Evolutionary conservation across 2,329 filamentous ascomycete species (phyloP).

Genomic region (Penicillium glabrum): DNA sequence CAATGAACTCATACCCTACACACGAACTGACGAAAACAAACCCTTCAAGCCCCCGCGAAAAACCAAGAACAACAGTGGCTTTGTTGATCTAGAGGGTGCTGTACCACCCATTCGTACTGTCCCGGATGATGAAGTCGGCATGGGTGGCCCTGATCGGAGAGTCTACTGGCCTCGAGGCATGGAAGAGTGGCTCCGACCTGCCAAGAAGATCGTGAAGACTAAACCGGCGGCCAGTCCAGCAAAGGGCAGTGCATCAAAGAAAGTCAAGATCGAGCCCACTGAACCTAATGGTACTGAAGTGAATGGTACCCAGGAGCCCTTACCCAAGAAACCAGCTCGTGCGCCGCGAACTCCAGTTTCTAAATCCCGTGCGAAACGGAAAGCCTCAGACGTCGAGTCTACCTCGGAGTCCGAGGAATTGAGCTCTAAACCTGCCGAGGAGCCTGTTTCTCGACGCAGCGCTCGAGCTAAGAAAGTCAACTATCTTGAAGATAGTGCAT

Average conservation of each 20-base stretch:
- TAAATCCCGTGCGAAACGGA: conserved; percentile 30
- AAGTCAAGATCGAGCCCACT: conserved; percentile 19
- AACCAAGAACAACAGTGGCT: conserved; percentile 45
- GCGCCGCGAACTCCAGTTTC: conserved; percentile 18
- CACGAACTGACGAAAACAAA: conserved; percentile 73
- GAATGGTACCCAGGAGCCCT: conserved; percentile 1
- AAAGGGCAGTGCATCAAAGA: conserved; percentile 18
- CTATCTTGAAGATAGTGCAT: conserved; percentile 35
- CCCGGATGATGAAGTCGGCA: conserved; percentile 69
- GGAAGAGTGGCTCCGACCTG: conserved; percentile 85
- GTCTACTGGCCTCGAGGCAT: conserved; percentile 91
- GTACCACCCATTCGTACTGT: conserved; percentile 50
- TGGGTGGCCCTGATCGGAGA: conserved; percentile 78
- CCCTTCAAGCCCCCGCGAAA: conserved; percentile 51
- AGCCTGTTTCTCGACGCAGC: conserved; percentile 26
- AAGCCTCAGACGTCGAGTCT: conserved; percentile 25
- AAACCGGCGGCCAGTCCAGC: conserved; percentile 23
- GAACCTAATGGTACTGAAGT: neutral
- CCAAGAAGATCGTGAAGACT: conserved; percentile 58
- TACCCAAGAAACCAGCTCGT: conserved; percentile 15
- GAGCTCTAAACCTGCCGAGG: neutral
- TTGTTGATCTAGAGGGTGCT: conserved; percentile 43
- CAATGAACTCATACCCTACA: conserved; percentile 74
- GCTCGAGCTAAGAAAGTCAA: conserved; percentile 34
- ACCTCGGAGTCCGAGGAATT: conserved; percentile 24